Conservation (phyloP, 2,329 filamentous ascomycete species). For the Coniella vitis region DNA sequence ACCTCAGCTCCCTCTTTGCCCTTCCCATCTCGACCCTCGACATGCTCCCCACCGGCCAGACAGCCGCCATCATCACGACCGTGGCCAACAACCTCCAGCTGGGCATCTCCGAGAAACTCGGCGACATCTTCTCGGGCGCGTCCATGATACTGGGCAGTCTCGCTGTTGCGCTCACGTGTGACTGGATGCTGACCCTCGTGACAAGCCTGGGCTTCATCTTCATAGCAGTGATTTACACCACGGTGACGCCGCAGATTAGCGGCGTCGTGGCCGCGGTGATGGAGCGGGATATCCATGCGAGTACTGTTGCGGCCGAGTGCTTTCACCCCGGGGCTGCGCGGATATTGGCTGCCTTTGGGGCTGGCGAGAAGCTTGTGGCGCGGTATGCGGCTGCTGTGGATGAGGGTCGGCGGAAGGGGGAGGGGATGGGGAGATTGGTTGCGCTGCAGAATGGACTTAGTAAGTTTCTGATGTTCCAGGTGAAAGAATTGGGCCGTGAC, state of each 20-base stretch:
- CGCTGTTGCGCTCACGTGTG: conserved; percentile 48
- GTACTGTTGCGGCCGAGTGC: conserved; percentile 51
- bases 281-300: conserved; percentile 48
- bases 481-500: background rate
- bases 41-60: conserved; percentile 47
- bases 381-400: conserved; percentile 49
- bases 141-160: conserved; percentile 46
- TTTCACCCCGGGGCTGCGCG: conserved; percentile 22
- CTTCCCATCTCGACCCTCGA: conserved; percentile 63
- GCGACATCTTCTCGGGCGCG: conserved; percentile 48
- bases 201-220: conserved; percentile 50
- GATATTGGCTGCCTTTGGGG: conserved; percentile 57
- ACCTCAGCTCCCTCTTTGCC: conserved; percentile 54
- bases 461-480: conserved; percentile 29
- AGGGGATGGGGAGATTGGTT: conserved; percentile 37
- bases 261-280: conserved; percentile 38
- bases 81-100: conserved; percentile 55
- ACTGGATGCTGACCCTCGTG: conserved; percentile 53
- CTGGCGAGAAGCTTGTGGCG: conserved; percentile 45
- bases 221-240: conserved; percentile 41
- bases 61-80: conserved; percentile 55
- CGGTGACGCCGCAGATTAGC: conserved; percentile 48
- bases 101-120: conserved; percentile 56
- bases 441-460: conserved; percentile 48
- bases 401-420: conserved; percentile 40